Conservation (phyloP, 495 filamentous ascomycete genomes). For the Aspergillus asperescens region DNA sequence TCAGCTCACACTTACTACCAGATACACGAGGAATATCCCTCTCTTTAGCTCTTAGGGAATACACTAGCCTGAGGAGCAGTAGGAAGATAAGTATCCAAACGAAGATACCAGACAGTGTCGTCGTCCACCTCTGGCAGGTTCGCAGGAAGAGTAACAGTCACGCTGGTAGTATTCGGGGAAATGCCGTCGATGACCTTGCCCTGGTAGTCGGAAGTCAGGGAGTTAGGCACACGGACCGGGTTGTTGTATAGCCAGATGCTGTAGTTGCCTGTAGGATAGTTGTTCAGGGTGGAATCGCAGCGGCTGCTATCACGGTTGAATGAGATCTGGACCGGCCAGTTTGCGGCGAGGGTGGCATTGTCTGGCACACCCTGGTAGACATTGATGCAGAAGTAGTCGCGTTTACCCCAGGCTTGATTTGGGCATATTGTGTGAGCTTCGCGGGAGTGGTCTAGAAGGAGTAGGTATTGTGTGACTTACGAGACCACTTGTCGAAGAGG, state of each 20-base stretch:
- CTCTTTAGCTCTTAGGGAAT: too few relatives aligned
- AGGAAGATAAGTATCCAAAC: slow-evolving; percentile 22
- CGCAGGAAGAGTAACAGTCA: slow-evolving; percentile 28
- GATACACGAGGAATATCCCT: background rate
- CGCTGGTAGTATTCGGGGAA: slow-evolving; percentile 15
- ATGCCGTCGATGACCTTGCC: slow-evolving; percentile 25
- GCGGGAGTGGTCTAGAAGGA: background rate
- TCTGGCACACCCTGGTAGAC: slow-evolving; percentile 36
- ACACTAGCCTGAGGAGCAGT: slow-evolving; percentile 34
- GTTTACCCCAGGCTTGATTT: slow-evolving; percentile 35
- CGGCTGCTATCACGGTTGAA: slow-evolving; percentile 30
- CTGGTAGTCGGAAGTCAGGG: slow-evolving; percentile 20
- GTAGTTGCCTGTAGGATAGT: slow-evolving; percentile 26
- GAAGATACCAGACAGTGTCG: slow-evolving; percentile 33
- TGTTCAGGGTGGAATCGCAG: slow-evolving; percentile 15
- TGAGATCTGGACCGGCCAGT: slow-evolving; percentile 23
- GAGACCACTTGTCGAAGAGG: slow-evolving; percentile 33
- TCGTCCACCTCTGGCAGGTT: slow-evolving; percentile 29
- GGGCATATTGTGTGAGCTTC: background rate
- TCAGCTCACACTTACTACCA: background rate
- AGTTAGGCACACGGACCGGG: slow-evolving; percentile 24
- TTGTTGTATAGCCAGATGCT: slow-evolving; percentile 38
- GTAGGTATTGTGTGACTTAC: slow-evolving; percentile 16
- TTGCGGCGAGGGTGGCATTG: slow-evolving; percentile 26
- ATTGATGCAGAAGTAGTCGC: slow-evolving; percentile 37